A percentile compares a stretch with the other conserved stretches of the same genome.
These are phyloP conservation scores for Diaporthe vaccinii DNA, from an alignment of 2,329 filamentous ascomycete species.

Conservation along the genomic window DNA sequence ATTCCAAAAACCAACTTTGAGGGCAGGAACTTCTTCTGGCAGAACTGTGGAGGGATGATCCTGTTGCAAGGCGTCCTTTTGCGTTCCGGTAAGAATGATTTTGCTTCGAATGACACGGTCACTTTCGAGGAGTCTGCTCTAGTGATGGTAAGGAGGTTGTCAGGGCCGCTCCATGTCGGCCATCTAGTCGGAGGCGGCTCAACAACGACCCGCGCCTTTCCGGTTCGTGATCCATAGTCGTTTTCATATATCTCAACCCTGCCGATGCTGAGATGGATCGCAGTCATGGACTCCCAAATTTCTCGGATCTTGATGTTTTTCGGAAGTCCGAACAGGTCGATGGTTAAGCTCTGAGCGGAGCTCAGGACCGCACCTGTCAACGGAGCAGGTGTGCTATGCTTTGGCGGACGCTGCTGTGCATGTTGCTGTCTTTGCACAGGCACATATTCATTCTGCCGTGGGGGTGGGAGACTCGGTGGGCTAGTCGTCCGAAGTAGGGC, in stretches of 20 bases:
- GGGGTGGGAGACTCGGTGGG: background rate
- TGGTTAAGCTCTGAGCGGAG: constrained; percentile 46
- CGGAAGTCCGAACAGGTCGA: constrained; percentile 53
- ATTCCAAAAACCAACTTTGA: constrained; percentile 33
- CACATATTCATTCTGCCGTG: background rate
- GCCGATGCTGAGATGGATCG: constrained; percentile 63
- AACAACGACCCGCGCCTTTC: constrained; percentile 66
- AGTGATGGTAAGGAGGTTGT: constrained; percentile 6
- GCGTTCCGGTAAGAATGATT: background rate
- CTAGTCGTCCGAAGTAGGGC: background rate
- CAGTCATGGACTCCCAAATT: constrained; percentile 66
- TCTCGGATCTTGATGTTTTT: constrained; percentile 54
- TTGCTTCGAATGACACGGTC: background rate
- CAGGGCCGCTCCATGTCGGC: constrained; percentile 36
- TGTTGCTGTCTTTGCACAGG: background rate
- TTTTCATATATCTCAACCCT: constrained; percentile 69
- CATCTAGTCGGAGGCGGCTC: constrained; percentile 64
- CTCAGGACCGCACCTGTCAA: background rate
- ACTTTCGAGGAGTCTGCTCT: background rate
- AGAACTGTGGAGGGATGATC: background rate
- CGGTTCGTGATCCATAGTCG: constrained; percentile 53
- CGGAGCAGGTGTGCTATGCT: background rate
- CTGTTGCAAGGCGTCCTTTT: constrained; percentile 24
- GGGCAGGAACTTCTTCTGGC: constrained; percentile 8
- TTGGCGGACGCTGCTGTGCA: background rate